Percentiles rank a stretch among this genome's conserved stretches.
phyloP scores from a whole-genome alignment of 768 basidiomycete species.

The Arthromyces matolae region DNA sequence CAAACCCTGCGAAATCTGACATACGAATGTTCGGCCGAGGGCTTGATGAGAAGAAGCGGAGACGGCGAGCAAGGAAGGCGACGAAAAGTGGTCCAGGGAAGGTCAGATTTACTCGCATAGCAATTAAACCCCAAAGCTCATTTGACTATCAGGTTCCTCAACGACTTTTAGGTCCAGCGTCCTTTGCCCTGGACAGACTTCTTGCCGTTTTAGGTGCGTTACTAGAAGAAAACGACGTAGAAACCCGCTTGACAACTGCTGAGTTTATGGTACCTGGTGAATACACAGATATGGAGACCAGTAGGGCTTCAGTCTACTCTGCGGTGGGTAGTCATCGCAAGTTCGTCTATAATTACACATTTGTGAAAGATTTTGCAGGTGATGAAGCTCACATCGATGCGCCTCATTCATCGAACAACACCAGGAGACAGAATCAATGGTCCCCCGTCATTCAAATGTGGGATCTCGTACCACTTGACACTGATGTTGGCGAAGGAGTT shows the following conservation, averaged over 20 bases:
- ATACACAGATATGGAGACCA: slow-evolving; percentile 71
- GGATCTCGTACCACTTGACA: slow-evolving; percentile 57
- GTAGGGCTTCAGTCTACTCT: slow-evolving; percentile 55
- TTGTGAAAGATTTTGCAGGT: slow-evolving; percentile 48
- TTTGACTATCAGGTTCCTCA: slow-evolving; percentile 54
- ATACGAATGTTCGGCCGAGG: slow-evolving; percentile 80
- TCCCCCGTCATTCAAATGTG: slow-evolving; percentile 70
- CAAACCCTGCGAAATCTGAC: slow-evolving; percentile 80
- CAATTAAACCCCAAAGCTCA: neutral
- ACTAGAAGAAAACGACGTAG: slow-evolving; percentile 66
- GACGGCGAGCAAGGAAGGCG: slow-evolving; percentile 40
- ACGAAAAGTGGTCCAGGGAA: slow-evolving; percentile 36
- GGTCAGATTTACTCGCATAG: slow-evolving; percentile 10
- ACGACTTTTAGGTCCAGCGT: slow-evolving; percentile 70
- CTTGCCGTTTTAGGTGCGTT: slow-evolving; percentile 68
- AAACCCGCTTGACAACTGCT: slow-evolving; percentile 39
- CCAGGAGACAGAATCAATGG: slow-evolving; percentile 62
- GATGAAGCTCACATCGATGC: slow-evolving; percentile 58
- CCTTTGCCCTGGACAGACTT: slow-evolving; percentile 78
- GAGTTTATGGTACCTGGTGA: slow-evolving; percentile 61
- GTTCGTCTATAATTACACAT: neutral
- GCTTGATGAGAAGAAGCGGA: slow-evolving; percentile 58
- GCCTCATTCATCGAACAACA: slow-evolving; percentile 64
- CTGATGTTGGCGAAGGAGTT: slow-evolving; percentile 56
- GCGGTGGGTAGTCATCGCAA: slow-evolving; percentile 40